These are phyloP conservation scores for Pseudogymnoascus sp. DNA, from an alignment of 2,329 filamentous ascomycete genomes.

Conservation along the genomic window DNA sequence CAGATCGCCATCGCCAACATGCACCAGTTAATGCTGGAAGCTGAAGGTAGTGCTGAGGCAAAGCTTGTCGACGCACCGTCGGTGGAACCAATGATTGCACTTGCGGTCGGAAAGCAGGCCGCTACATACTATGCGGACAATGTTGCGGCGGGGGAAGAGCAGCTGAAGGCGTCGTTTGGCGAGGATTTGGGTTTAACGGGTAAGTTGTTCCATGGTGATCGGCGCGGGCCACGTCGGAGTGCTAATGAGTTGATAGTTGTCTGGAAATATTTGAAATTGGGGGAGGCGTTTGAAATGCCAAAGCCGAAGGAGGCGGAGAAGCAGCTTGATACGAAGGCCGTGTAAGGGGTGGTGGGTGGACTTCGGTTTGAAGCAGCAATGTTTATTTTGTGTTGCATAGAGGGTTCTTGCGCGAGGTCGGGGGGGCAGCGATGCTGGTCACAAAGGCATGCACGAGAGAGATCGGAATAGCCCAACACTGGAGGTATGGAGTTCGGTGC, in stretches of 20 bases:
- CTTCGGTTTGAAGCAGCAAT: neutral
- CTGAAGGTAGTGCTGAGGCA: slow-evolving; percentile 34
- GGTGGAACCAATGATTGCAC: slow-evolving; percentile 57
- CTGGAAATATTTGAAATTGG: slow-evolving; percentile 1
- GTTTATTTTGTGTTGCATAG: neutral
- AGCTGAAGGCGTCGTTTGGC: slow-evolving; percentile 56
- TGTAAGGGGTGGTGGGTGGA: neutral
- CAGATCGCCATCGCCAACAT: slow-evolving; percentile 58
- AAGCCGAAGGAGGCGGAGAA: neutral
- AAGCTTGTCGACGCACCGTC: slow-evolving; percentile 42
- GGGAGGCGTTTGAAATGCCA: neutral
- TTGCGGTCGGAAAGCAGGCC: slow-evolving; percentile 63
- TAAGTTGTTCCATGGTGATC: neutral
- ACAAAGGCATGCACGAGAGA: neutral
- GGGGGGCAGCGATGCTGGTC: neutral
- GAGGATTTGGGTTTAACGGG: slow-evolving; percentile 54
- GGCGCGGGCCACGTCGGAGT: neutral
- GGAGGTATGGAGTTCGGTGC: neutral
- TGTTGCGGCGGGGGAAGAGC: slow-evolving; percentile 51
- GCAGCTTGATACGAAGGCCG: neutral
- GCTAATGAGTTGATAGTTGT: neutral
- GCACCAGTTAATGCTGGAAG: slow-evolving; percentile 49
- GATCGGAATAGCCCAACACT: neutral
- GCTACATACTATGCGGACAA: slow-evolving; percentile 53
- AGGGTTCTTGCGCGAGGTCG: neutral